These are phyloP conservation scores for Saccharomycopsis babjevae DNA, from an alignment of 805 yeast genomes.

Conservation along the genomic window DNA sequence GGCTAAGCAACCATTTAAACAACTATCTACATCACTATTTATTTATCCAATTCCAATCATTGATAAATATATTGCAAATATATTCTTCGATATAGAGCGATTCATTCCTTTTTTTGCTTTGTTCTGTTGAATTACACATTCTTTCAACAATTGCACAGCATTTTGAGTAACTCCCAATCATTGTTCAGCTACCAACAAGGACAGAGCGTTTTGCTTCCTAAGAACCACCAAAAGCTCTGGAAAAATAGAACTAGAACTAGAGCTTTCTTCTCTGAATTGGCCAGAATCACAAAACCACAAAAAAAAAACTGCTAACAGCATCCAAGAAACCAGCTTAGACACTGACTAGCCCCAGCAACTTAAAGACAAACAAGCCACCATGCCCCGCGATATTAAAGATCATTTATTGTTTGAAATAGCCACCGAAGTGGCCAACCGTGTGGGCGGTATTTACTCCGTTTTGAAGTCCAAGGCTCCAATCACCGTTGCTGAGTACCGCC, in stretches of 20 bases:
- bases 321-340: neutral
- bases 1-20: no score
- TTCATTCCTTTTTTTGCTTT: neutral
- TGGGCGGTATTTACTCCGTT: slow-evolving; percentile 96
- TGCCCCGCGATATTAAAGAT: slow-evolving; percentile 79
- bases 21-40: no score
- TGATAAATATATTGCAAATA: neutral
- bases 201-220: no score
- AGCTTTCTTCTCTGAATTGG: no score
- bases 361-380: neutral
- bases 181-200: no score
- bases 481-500: slow-evolving; percentile 86
- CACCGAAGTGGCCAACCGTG: slow-evolving; percentile 95
- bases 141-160: no score
- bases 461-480: slow-evolving; percentile 94
- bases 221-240: no score
- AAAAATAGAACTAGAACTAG: no score
- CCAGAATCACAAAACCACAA: no score
- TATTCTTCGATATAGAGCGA: neutral
- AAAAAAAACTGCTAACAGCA: no score
- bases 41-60: neutral
- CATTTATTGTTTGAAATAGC: slow-evolving; percentile 89
- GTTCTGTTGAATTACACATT: neutral
- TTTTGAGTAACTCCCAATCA: no score
- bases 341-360: neutral